These are phyloP conservation scores for Spongospora subterranea DNA, from an alignment of 208 protist species.

Conservation along the genomic window DNA sequence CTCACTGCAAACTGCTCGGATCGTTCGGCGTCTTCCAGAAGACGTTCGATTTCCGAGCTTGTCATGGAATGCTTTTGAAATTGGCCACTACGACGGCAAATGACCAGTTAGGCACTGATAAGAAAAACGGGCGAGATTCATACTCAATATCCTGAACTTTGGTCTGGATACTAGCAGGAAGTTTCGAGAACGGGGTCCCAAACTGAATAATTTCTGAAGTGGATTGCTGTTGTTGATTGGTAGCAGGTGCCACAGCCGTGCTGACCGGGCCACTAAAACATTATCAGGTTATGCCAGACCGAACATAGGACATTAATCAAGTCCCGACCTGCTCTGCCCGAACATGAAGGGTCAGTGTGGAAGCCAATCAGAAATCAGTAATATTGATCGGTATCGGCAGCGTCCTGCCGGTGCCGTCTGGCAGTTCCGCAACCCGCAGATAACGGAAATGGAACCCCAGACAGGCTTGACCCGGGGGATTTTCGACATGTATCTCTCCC, in stretches of 20 bases:
- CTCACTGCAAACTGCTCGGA: not conserved
- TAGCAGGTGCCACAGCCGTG: not conserved
- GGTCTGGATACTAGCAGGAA: not conserved
- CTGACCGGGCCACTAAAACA: no score
- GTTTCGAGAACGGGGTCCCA: slow-evolving; percentile 36
- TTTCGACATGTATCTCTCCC: no score
- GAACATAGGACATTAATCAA: no score
- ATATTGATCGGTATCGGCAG: no score
- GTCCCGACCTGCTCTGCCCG: no score
- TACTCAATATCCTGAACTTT: slow-evolving; percentile 19
- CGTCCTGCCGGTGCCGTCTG: no score
- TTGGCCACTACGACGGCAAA: not conserved
- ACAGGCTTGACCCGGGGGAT: no score
- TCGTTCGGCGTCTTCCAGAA: slow-evolving; percentile 29
- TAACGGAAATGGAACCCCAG: no score
- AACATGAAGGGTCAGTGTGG: no score
- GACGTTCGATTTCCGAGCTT: slow-evolving; percentile 48
- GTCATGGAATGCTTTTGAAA: slow-evolving; percentile 32
- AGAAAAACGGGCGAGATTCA: not conserved
- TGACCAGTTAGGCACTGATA: not conserved
- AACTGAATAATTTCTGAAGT: not conserved
- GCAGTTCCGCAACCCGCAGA: no score
- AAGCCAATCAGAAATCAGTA: no score
- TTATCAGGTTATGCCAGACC: no score
- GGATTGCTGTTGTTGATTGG: not conserved